Base-by-base conservation (phyloP, 306 rosid genomes). In the Pueraria montana region DNA sequence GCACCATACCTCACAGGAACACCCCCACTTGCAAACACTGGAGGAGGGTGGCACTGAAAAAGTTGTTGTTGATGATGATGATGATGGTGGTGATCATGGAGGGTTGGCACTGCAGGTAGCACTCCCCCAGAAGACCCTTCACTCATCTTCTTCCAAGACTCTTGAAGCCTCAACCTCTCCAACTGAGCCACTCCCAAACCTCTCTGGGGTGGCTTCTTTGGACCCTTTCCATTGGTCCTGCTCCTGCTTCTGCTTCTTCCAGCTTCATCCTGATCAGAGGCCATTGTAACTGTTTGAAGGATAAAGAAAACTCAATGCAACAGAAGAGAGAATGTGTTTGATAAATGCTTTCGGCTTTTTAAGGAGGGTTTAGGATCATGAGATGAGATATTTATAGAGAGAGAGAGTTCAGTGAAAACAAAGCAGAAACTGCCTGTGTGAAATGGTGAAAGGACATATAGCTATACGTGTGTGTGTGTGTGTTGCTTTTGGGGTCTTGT, bases 171-270 rank as follows among this genome's bases (percentile, higher is more conserved):
- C 20, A 95, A 72, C 13, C 80, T 85, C 38, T 95, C 99, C 3
- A 91, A 84, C 76, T 91, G 84, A 0, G 75, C 92, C 34, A 93
- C 94, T 6, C 97, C 99, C 1, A 90, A 71, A 0, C 98, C 99
- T 81, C 99, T 84, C 77, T 91, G 97, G 0, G 89, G 94, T 42
- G 45, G 70, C 68, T 92, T 93, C 73, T 90, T 84, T 10, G 86
- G 82, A 10, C 56, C 88, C 62, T 83, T 90, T 4, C 62, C 82
- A 46, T 50, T 50, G 8, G 86, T 24, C 43, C 62, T 90, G 4
- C 62, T 90, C 9, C 83, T 90, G 6, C 86, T 67, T 69, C 90
- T 85, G 82, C 17, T 77, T 56, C 72, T 83, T 49, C 71, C 64
- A 8, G 45, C 69, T 26, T 76, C 71, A 2, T 65, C 72, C 55